A percentile compares a stretch with the other conserved stretches of the same genome.
phyloP scores from a whole-genome alignment of 768 basidiomycete species.

The Amanita phalloides region DNA sequence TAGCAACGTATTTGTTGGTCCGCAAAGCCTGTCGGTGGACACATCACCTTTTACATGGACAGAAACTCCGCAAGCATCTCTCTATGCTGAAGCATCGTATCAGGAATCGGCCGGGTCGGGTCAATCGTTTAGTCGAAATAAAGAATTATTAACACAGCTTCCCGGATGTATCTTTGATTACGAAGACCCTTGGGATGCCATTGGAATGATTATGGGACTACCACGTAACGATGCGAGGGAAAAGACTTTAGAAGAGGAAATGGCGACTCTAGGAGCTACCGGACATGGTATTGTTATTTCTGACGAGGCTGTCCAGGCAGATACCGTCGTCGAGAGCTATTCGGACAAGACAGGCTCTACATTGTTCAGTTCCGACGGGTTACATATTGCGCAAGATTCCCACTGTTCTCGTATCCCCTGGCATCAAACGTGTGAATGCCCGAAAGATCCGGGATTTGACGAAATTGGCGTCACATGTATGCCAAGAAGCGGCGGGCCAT shows the following conservation, averaged over 20 bases:
- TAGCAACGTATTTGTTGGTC: not conserved
- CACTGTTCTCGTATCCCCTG: not conserved
- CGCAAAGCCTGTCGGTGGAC: not conserved
- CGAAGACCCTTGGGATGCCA: slow-evolving; percentile 6
- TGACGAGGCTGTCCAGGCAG: not conserved
- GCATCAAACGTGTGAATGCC: not conserved
- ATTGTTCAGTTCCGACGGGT: not conserved
- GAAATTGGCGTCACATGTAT: not conserved
- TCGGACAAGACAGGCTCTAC: slow-evolving; percentile 1
- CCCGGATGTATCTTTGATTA: slow-evolving; percentile 5
- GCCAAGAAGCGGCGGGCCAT: no score
- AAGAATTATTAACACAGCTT: not conserved
- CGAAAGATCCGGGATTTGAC: not conserved
- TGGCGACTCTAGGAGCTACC: not conserved
- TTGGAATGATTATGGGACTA: slow-evolving; percentile 5
- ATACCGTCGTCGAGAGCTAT: not conserved
- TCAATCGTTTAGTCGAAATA: not conserved
- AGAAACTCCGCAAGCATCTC: not conserved
- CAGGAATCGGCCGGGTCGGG: no score
- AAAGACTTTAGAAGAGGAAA: slow-evolving; percentile 2
- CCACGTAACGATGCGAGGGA: not conserved
- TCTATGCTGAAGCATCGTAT: not conserved
- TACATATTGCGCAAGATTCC: not conserved
- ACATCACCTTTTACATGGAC: slow-evolving; percentile 2
- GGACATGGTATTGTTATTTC: not conserved